phyloP scores from a whole-genome alignment of 768 basidiomycete species.

The Lentinula raphanica region DNA sequence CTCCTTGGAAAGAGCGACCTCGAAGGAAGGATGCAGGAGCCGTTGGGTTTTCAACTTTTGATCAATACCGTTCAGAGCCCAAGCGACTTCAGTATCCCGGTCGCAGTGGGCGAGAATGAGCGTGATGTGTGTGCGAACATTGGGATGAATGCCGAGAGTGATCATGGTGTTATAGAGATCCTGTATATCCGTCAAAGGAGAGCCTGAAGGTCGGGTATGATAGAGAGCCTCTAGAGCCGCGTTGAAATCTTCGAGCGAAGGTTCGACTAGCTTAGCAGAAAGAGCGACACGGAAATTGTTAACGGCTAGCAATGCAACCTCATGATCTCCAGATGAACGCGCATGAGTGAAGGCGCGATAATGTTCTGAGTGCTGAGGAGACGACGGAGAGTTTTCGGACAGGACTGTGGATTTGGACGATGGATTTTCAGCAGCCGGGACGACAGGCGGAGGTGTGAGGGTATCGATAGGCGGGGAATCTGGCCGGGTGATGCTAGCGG shows the following conservation, averaged over 20 bases:
- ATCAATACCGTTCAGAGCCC: slow-evolving; percentile 37
- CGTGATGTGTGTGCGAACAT: slow-evolving; percentile 51
- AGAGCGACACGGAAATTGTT: slow-evolving; percentile 31
- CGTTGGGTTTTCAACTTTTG: slow-evolving; percentile 32
- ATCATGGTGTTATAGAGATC: slow-evolving; percentile 74
- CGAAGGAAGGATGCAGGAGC: background rate
- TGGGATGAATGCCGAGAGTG: slow-evolving; percentile 54
- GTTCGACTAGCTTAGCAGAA: slow-evolving; percentile 14
- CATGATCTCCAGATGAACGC: slow-evolving; percentile 19
- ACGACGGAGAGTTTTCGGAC: slow-evolving; percentile 17
- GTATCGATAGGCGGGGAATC: slow-evolving; percentile 5
- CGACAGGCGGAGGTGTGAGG: slow-evolving; percentile 9
- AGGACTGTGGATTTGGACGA: slow-evolving; percentile 11
- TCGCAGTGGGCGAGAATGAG: slow-evolving; percentile 59
- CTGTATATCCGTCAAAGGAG: slow-evolving; percentile 52
- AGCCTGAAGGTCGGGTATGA: slow-evolving; percentile 39
- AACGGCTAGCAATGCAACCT: slow-evolving; percentile 28
- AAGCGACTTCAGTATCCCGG: slow-evolving; percentile 63
- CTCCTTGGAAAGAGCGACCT: slow-evolving; percentile 2
- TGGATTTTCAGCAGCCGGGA: slow-evolving; percentile 1
- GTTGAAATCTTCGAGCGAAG: slow-evolving; percentile 56
- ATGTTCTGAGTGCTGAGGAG: slow-evolving; percentile 10
- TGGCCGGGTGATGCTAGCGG: slow-evolving; percentile 5
- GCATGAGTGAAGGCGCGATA: slow-evolving; percentile 22
- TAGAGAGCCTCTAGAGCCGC: slow-evolving; percentile 51